Percentiles rank a stretch among this genome's conserved stretches.
Evolutionary conservation across 176 grass and related monocot genomes (phyloP).

Genomic region (Cenchrus purpureus): DNA sequence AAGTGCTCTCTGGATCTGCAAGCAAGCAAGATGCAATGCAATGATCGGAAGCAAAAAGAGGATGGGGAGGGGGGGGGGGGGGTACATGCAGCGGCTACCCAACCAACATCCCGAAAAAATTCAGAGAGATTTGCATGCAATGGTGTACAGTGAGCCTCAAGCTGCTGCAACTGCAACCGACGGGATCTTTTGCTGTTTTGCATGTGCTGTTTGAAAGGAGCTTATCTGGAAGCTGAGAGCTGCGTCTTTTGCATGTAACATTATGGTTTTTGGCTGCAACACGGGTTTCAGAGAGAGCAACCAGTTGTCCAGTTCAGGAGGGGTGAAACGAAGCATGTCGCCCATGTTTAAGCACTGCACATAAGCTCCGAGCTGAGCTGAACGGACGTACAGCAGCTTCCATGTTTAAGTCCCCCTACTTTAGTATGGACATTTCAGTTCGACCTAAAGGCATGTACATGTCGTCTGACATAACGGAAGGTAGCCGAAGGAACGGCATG

Average conservation of each 20-base stretch:
- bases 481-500: neutral
- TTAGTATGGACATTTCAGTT: slow-evolving; percentile 37
- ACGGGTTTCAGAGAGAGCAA: neutral
- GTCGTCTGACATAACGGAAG: slow-evolving; percentile 6
- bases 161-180: neutral
- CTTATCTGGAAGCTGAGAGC: neutral
- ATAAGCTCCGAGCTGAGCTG: neutral
- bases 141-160: neutral
- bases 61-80: neutral
- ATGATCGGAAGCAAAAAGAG: neutral
- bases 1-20: slow-evolving; percentile 10
- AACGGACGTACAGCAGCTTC: neutral
- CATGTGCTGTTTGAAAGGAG: neutral
- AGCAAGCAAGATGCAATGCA: slow-evolving; percentile 14
- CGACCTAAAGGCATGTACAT: slow-evolving; percentile 58
- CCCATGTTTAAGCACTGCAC: neutral
- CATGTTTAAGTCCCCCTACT: slow-evolving; percentile 20
- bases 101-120: neutral
- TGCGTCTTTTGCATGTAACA: neutral
- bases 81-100: neutral
- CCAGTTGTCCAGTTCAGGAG: no score
- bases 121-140: neutral
- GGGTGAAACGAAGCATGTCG: neutral
- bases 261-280: neutral
- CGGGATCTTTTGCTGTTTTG: neutral